Conservation (phyloP, 306 rosid species). For the Corylus avellana region DNA sequence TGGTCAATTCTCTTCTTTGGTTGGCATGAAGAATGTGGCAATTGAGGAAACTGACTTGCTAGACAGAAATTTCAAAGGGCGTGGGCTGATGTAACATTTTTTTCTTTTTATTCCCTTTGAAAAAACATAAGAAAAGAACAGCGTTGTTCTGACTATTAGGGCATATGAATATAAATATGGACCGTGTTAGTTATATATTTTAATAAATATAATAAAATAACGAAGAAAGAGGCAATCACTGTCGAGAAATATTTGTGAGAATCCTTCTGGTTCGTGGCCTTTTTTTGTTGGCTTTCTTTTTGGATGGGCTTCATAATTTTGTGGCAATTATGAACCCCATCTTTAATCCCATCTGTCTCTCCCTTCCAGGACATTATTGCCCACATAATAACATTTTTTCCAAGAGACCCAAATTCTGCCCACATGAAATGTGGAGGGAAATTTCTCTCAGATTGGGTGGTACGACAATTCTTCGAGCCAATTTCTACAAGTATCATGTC, state of each 20-base stretch:
- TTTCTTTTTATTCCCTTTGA: not conserved
- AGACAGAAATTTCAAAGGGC: conserved; percentile 31
- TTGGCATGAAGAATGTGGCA: conserved; percentile 11
- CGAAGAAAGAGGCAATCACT: conserved; percentile 34
- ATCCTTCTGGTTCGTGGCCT: conserved; percentile 40
- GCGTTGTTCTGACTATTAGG: conserved; percentile 29
- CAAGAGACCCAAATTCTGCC: conserved; percentile 25
- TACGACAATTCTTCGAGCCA: too few relatives aligned
- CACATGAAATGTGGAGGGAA: conserved; percentile 7
- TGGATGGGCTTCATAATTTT: conserved; percentile 50
- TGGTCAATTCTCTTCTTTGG: not conserved
- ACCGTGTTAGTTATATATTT: not conserved
- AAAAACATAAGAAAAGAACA: not conserved
- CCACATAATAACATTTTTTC: conserved; percentile 24
- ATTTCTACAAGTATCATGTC: too few relatives aligned
- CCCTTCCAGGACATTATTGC: conserved; percentile 25
- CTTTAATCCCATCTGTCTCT: conserved; percentile 29
- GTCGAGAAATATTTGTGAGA: conserved; percentile 56
- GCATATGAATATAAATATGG: conserved; percentile 24
- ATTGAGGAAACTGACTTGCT: conserved; percentile 1
- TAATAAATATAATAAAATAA: conserved; percentile 7
- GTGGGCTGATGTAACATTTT: conserved; percentile 33
- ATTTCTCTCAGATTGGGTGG: too few relatives aligned
- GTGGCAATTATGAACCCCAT: conserved; percentile 36
- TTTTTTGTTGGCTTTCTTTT: conserved; percentile 52